Evolutionary conservation across 257 asterid genomes (phyloP).

Genomic region (Solanum sparsipilum): DNA sequence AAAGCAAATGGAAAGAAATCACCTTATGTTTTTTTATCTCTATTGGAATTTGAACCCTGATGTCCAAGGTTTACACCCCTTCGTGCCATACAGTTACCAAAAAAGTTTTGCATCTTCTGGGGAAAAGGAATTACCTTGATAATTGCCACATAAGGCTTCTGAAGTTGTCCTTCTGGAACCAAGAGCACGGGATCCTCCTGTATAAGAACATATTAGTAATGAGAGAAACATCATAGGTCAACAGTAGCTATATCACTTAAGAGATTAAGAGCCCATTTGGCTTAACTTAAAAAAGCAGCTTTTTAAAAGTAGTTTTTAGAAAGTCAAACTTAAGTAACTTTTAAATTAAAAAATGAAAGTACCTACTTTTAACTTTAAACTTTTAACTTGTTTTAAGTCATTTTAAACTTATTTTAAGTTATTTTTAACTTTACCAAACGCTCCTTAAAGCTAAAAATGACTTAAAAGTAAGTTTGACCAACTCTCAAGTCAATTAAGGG

Average conservation of each 20-base stretch:
- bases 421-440: background rate
- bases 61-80: background rate
- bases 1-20: background rate
- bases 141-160: slow-evolving; percentile 89
- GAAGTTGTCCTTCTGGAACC: slow-evolving; percentile 49
- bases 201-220: slow-evolving; percentile 2
- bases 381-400: background rate
- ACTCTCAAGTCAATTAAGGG: background rate
- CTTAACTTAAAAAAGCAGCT: background rate
- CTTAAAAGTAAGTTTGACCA: background rate
- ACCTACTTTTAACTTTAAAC: background rate
- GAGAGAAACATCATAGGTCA: background rate
- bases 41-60: background rate
- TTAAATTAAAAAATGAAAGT: background rate
- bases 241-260: background rate
- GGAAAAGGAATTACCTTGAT: slow-evolving; percentile 53
- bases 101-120: background rate
- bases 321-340: background rate
- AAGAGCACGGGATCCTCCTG: slow-evolving; percentile 91
- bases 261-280: background rate
- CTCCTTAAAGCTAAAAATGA: background rate
- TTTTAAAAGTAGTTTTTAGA: background rate
- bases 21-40: background rate
- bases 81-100: background rate
- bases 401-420: background rate